Base-by-base conservation (phyloP, 305 asterid species). In the Rubia occidens region DNA sequence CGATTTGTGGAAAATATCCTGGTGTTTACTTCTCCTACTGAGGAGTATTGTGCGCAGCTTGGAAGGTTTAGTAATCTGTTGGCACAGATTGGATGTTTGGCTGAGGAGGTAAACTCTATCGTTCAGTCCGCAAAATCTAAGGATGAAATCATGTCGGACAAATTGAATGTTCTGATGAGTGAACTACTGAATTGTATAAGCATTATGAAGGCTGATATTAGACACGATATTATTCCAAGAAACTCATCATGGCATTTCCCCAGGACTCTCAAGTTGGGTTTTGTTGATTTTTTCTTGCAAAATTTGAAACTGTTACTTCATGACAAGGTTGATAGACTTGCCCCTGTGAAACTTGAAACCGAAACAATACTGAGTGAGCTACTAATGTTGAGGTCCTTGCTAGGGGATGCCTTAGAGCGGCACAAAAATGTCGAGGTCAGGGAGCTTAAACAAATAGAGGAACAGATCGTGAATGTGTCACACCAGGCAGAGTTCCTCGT, bases 401-500 rank as follows among this genome's bases (percentile, higher is more conserved):
- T 56, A 21, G 37, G 62, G 62, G 62, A 56, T 18, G 62, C 62
- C 14, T 56, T 56, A 14, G 62, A 56, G 62, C 62, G 15, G 37
- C 62, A 21, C 15, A 21, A 56, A 37, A 21, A 56, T 56, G 62
- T 21, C 10, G 37, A 53, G 24, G 58, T 53, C 21, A 53, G 62
- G 35, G 62, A 29, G 37, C 35, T 56, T 24, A 56, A 56, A 56
- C 62, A 56, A 20, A 21, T 56, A 21, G 62, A 56, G 35, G 62
- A 56, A 56, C 20, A 8, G 17, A 24, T 56, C 6, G 35, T 56
- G 35, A 56, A 56, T 56, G 62, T 56, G 6, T 3, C 62, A 9
- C 35, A 56, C 62, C 21, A 56, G 62, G 62, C 62, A 21, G 62
- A 56, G 62, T 56, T 56, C 62, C 62, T 56, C 10, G 35, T 56